Evolutionary conservation across 164 flowering plant genomes (phyloP).

Genomic region (Akebia trifoliata): DNA sequence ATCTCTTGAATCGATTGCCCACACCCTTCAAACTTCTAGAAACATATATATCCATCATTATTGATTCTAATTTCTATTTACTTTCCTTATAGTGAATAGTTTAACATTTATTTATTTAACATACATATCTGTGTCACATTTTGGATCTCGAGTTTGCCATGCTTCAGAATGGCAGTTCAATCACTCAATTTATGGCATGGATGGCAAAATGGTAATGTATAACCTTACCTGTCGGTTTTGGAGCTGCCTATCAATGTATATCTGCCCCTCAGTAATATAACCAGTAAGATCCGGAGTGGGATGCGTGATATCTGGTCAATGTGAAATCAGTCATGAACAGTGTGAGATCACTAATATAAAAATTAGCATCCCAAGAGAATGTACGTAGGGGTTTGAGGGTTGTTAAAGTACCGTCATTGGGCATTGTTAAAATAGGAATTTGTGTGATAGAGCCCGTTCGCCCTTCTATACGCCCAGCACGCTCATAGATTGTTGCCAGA

Average conservation of each 20-base stretch:
- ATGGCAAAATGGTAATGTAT: not conserved
- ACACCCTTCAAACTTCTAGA: too few species aligned
- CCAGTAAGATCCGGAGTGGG: constrained; percentile 99
- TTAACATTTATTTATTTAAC: too few species aligned
- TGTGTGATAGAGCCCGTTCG: constrained; percentile 96
- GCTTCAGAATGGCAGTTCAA: too few species aligned
- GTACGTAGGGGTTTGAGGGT: not conserved
- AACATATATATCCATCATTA: too few species aligned
- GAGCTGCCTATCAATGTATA: constrained; percentile 91
- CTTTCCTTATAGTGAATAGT: too few species aligned
- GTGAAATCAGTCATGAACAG: constrained; percentile 10
- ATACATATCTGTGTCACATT: too few species aligned
- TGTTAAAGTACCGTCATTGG: constrained; percentile 70
- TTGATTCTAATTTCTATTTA: too few species aligned
- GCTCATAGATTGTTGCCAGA: constrained; percentile 94
- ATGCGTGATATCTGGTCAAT: constrained; percentile 77
- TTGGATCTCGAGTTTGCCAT: too few species aligned
- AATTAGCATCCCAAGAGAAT: not conserved
- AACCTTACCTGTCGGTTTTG: constrained; percentile 73
- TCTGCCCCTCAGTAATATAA: constrained; percentile 97
- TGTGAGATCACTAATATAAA: too few species aligned
- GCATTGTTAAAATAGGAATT: constrained; percentile 96
- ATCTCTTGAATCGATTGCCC: too few species aligned
- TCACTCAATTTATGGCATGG: too few species aligned
- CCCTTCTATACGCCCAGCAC: constrained; percentile 98